Evolutionary conservation across 139 green algal genomes (phyloP).

Genomic region (Auxenochlorella pyrenoidosa): DNA sequence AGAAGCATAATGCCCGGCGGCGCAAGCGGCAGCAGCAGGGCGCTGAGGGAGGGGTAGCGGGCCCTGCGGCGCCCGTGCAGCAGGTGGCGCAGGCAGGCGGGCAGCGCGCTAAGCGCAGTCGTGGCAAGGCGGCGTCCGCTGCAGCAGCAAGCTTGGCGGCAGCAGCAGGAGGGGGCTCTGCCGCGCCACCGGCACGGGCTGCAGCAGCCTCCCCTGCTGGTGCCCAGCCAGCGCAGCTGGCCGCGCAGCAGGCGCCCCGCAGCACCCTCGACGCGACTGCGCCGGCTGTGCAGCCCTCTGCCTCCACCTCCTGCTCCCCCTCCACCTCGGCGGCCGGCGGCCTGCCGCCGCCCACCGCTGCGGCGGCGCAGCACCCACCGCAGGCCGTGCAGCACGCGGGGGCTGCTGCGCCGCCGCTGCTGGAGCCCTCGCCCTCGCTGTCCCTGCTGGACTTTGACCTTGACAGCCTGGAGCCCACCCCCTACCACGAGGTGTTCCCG

Average conservation of each 20-base stretch:
- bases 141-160: neutral
- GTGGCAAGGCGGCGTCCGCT: neutral
- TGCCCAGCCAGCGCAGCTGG: neutral
- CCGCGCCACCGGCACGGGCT: neutral
- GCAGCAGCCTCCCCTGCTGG: neutral
- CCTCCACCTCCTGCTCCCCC: neutral
- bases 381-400: neutral
- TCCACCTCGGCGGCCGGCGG: neutral
- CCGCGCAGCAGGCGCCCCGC: neutral
- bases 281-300: neutral
- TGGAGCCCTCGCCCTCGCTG: neutral
- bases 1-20: constrained; percentile 54
- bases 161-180: neutral
- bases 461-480: neutral
- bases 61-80: too few relatives aligned
- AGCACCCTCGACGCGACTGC: neutral
- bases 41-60: too few relatives aligned
- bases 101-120: constrained; percentile 25
- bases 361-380: neutral
- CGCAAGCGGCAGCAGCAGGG: constrained; percentile 31
- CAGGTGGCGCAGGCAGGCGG: too few relatives aligned
- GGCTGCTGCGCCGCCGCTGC: neutral
- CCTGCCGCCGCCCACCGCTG: too few relatives aligned
- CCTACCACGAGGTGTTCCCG: neutral
- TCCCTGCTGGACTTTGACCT: constrained; percentile 35